phyloP scores from a whole-genome alignment of 176 grass and related monocot species.

The Sorghum bicolor region DNA sequence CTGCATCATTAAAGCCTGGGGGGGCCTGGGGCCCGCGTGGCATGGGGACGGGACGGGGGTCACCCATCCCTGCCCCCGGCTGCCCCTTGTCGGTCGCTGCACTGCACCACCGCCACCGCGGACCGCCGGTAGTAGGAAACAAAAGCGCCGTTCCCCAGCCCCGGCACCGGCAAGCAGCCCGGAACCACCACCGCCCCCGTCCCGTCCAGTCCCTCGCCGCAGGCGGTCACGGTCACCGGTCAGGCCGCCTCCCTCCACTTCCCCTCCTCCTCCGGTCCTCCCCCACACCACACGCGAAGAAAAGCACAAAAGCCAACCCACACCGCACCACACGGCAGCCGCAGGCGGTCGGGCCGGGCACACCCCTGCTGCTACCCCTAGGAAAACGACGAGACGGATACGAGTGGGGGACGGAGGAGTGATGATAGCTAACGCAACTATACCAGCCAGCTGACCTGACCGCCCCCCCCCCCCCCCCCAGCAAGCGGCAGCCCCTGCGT shows the following conservation, averaged over 20 bases:
- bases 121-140: not conserved
- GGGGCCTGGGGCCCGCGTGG: not conserved
- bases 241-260: not conserved
- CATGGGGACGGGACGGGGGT: not conserved
- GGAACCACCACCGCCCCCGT: not conserved
- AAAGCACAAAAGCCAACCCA: slow-evolving; percentile 18
- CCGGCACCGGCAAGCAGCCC: not conserved
- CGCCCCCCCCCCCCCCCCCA: not conserved
- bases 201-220: not conserved
- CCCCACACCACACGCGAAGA: not conserved
- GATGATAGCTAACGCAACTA: not conserved
- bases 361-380: not conserved
- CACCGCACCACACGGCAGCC: not conserved
- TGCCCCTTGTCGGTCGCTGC: slow-evolving; percentile 18
- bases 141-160: not conserved
- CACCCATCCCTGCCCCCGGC: not conserved
- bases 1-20: not conserved
- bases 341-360: not conserved
- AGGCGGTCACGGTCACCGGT: too few species aligned
- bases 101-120: not conserved
- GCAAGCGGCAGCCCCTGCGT: not conserved
- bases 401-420: not conserved
- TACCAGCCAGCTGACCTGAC: not conserved
- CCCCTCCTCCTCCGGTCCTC: not conserved
- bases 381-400: not conserved